Evolutionary conservation across 768 basidiomycete species (phyloP), one percentile per base, ranked within the genome.

Genomic region (Lentinula lateritia): DNA sequence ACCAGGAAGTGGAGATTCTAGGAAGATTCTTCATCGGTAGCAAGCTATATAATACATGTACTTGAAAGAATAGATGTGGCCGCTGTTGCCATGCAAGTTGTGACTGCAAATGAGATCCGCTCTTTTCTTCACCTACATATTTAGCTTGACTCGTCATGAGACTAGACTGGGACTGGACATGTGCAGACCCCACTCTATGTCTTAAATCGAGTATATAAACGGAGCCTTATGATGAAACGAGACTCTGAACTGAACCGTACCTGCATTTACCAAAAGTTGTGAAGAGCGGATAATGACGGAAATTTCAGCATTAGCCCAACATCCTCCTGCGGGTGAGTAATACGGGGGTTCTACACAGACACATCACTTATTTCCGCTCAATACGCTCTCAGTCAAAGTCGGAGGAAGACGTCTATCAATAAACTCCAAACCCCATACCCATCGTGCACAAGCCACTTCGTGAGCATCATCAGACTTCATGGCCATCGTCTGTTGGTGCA

Each of bases 401-500:
- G 55, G 55, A 43, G 55, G 55, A 45, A 5, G 55, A 43, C 55
- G 55, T 13, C 55, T 56, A 15, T 56, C 55, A 34, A 41, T 56
- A 13, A 56, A 41, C 55, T 42, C 41, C 7, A 56, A 43, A 42
- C 36, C 35, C 5, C 55, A 56, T 15, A 42, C 16, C 35, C 50
- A 52, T 23, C 50, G n/a, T 35, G 2, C 50, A 9, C 50, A 36
- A 6, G 5, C 8, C 7, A 16, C 35, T 52, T 52, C 50, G 50
- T 52, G 35, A 35, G 50, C 15, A 6, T 15, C 15, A 16, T 34
- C 35, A 39, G 18, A 18, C 23, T 23, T 23, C 23, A 23, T 23
- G 23, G 23, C 23, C 23, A 23, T 23, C 15, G 13, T 18, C 6
- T 28, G n/a, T 42, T 56, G 8, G 6, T 20, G 43, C 20, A 41